Conservation (phyloP, 495 filamentous ascomycete species). For the Penicillium malachiteum region DNA sequence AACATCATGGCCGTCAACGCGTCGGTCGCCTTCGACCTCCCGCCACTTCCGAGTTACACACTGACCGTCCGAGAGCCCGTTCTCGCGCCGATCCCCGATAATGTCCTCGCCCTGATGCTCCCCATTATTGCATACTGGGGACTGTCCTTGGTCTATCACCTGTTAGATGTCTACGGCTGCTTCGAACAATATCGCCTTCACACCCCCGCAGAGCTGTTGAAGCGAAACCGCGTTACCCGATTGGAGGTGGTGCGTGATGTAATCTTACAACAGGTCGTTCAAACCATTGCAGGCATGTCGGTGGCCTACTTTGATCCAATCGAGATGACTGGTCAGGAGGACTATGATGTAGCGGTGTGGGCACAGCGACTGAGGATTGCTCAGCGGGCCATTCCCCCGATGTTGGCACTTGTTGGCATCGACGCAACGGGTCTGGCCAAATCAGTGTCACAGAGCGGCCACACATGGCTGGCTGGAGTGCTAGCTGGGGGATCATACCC, state of each 20-base stretch:
- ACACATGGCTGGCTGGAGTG: slow-evolving; percentile 65
- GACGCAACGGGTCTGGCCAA: slow-evolving; percentile 41
- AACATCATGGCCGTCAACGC: slow-evolving; percentile 41
- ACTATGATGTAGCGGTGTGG: slow-evolving; percentile 82
- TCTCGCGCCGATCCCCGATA: slow-evolving; percentile 76
- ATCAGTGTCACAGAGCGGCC: slow-evolving; percentile 39
- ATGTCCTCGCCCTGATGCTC: slow-evolving; percentile 66
- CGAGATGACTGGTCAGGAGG: slow-evolving; percentile 68
- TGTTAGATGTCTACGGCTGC: slow-evolving; percentile 75
- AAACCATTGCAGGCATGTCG: slow-evolving; percentile 62
- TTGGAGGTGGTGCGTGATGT: slow-evolving; percentile 85
- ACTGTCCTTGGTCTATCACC: slow-evolving; percentile 82
- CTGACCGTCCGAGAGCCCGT: slow-evolving; percentile 65
- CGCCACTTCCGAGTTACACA: slow-evolving; percentile 75
- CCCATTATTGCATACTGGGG: slow-evolving; percentile 89
- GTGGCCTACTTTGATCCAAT: slow-evolving; percentile 63
- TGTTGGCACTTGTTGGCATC: slow-evolving; percentile 47
- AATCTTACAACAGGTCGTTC: slow-evolving; percentile 83
- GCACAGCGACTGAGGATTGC: slow-evolving; percentile 69
- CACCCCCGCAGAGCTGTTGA: slow-evolving; percentile 82
- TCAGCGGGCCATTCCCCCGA: slow-evolving; percentile 63
- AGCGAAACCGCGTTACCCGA: slow-evolving; percentile 81
- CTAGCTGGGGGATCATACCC: slow-evolving; percentile 76
- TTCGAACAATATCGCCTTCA: slow-evolving; percentile 88
- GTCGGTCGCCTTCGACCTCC: slow-evolving; percentile 53